A percentile compares a stretch with the other conserved stretches of the same genome.
These are phyloP conservation scores for Suillus cothurnatus DNA, from an alignment of 768 basidiomycete genomes.

Conservation along the genomic window DNA sequence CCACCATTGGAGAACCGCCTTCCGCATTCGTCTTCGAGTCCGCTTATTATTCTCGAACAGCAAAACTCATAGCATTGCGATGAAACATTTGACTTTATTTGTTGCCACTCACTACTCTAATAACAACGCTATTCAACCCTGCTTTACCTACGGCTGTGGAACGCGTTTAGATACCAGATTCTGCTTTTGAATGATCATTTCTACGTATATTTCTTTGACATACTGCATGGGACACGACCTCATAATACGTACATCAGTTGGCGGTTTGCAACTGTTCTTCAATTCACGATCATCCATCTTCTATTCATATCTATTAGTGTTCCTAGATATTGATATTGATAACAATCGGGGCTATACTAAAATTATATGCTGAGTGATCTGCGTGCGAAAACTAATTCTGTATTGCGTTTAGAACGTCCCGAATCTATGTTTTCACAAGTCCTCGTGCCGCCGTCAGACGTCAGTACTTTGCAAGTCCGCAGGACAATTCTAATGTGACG, in stretches of 20 bases:
- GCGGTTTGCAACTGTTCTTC: not conserved
- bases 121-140: slow-evolving; percentile 27
- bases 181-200: slow-evolving; percentile 6
- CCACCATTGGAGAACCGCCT: slow-evolving; percentile 25
- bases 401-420: too few species aligned
- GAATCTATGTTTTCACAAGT: too few species aligned
- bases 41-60: slow-evolving; percentile 31
- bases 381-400: not conserved
- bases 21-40: slow-evolving; percentile 26
- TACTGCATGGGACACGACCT: slow-evolving; percentile 3
- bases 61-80: slow-evolving; percentile 22
- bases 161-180: slow-evolving; percentile 16
- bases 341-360: not conserved
- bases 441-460: too few species aligned
- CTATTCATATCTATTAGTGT: slow-evolving; percentile 1
- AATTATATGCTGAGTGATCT: not conserved
- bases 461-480: too few species aligned
- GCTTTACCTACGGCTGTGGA: slow-evolving; percentile 34
- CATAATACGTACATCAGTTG: not conserved
- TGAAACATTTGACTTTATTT: slow-evolving; percentile 15
- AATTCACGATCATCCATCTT: not conserved
- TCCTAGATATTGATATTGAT: not conserved
- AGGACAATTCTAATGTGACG: too few species aligned
- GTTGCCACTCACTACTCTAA: slow-evolving; percentile 27
- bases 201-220: not conserved